phyloP scores from a whole-genome alignment of 129 eudicot genomes.

The Mikania micrantha region DNA sequence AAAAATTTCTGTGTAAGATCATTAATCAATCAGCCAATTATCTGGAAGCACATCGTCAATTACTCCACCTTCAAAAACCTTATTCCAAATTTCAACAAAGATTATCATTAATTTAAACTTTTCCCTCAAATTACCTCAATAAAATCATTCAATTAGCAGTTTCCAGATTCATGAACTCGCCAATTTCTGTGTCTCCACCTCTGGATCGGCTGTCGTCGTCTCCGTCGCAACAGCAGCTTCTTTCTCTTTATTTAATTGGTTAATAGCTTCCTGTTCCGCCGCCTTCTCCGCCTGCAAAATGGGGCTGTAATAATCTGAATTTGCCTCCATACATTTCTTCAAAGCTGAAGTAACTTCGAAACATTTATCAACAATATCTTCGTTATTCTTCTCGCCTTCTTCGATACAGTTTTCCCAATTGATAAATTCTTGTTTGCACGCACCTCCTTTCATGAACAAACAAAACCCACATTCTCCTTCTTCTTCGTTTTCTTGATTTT shows the following conservation, averaged over 20 bases:
- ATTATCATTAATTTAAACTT: not conserved
- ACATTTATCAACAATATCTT: slow-evolving; percentile 45
- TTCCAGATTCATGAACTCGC: slow-evolving; percentile 2
- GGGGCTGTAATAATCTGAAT: slow-evolving; percentile 27
- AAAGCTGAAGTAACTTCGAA: slow-evolving; percentile 31
- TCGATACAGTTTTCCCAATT: slow-evolving; percentile 59
- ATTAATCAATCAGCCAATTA: not conserved
- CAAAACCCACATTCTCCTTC: slow-evolving; percentile 62
- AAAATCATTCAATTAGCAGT: too few species aligned
- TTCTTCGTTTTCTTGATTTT: slow-evolving; percentile 4
- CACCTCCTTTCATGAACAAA: slow-evolving; percentile 63
- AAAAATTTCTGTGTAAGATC: not conserved
- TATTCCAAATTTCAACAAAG: not conserved
- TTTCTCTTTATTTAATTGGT: slow-evolving; percentile 26
- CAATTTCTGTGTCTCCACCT: not conserved
- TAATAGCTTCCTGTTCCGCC: slow-evolving; percentile 20
- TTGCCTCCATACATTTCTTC: slow-evolving; percentile 29
- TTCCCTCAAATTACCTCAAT: slow-evolving; percentile 8
- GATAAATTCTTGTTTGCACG: slow-evolving; percentile 41
- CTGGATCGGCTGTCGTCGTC: not conserved
- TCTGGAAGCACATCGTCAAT: too few species aligned
- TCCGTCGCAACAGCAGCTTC: slow-evolving; percentile 3
- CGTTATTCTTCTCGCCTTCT: slow-evolving; percentile 61
- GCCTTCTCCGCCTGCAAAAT: slow-evolving; percentile 24
- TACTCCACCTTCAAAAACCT: not conserved